Evolutionary conservation across 73 alveolate genomes (phyloP), one percentile per base, ranked within the genome.

Genomic region (Stentor roeselii): DNA sequence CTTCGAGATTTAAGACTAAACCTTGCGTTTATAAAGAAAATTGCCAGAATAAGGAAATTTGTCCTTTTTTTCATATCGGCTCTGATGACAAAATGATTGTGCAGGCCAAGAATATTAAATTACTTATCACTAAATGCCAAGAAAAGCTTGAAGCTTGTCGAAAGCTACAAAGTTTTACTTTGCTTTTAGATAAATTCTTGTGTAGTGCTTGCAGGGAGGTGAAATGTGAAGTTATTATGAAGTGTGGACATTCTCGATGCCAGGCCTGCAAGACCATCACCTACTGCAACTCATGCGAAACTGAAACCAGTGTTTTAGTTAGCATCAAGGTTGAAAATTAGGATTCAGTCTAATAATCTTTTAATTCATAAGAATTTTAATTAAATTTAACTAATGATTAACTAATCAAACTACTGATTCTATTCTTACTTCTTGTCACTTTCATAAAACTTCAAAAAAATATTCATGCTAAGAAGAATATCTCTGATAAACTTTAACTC

Each of bases 231-330:
- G 6, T 11, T 50, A 21, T 50, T 11, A 6, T 50, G 6, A 50
- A 50, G 67, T 50, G 67, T 50, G 67, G 67, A 50, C 67, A 50
- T 50, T 11, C 67, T 50, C 6, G 21, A 50, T 50, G 67, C 67
- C 6, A 11, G 67, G 67, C 6, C 6, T 50, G 67, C 67, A 21
- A 50, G 21, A 21, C 21, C 6, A 50, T 21, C 21, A 11, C 67
- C 6, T 6, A 11, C 6, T 50, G 67, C 21, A 21, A 50, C 6
- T 50, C 21, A 50, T 50, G 67, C 67, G 30, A 50, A 50, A 50
- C n/a, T n/a, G n/a, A n/a, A n/a, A n/a, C n/a, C n/a, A n/a, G n/a
- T n/a, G n/a, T n/a, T n/a, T n/a, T n/a, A n/a, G n/a, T n/a, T n/a
- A n/a, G n/a, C n/a, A n/a, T n/a, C n/a, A n/a, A n/a, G n/a, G n/a